These are phyloP conservation scores for Clonostachys solani DNA, from an alignment of 2,329 filamentous ascomycete genomes.

Conservation along the genomic window DNA sequence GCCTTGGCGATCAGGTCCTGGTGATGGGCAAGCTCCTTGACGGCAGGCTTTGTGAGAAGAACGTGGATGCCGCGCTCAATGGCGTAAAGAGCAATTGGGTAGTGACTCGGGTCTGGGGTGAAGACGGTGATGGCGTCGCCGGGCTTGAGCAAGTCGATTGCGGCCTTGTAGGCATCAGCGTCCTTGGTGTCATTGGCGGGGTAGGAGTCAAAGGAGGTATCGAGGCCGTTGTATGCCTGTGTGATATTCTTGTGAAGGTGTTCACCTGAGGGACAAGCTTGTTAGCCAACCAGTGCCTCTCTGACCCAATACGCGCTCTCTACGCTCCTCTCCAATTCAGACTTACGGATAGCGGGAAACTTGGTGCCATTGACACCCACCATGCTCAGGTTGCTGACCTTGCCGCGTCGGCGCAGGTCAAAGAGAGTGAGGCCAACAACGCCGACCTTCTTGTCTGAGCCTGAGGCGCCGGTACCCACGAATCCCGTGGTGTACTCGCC, in stretches of 20 bases:
- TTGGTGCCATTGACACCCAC: conserved; percentile 85
- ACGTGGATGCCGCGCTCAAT: conserved; percentile 87
- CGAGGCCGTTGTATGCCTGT: conserved; percentile 81
- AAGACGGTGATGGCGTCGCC: conserved; percentile 95
- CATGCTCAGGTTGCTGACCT: conserved; percentile 84
- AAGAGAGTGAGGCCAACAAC: conserved; percentile 89
- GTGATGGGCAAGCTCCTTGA: conserved; percentile 79
- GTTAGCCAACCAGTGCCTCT: neutral
- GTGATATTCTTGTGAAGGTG: conserved; percentile 87
- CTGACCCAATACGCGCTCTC: too few relatives aligned
- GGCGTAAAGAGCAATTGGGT: conserved; percentile 86
- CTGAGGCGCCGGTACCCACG: conserved; percentile 76
- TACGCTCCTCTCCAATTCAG: neutral
- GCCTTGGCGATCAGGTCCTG: conserved; percentile 69
- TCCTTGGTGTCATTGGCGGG: conserved; percentile 71
- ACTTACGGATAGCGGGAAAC: conserved; percentile 83
- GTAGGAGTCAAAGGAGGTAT: conserved; percentile 81
- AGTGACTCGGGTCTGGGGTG: conserved; percentile 91
- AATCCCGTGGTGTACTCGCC: conserved; percentile 97
- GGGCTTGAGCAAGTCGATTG: conserved; percentile 76
- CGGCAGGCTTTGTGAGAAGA: conserved; percentile 89
- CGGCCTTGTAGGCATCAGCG: conserved; percentile 79
- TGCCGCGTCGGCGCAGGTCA: conserved; percentile 81
- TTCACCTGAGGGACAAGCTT: conserved; percentile 46
- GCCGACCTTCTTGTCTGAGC: conserved; percentile 93